Evolutionary conservation across 495 filamentous ascomycete species (phyloP).

Genomic region (Thermochaetoides thermophila): DNA sequence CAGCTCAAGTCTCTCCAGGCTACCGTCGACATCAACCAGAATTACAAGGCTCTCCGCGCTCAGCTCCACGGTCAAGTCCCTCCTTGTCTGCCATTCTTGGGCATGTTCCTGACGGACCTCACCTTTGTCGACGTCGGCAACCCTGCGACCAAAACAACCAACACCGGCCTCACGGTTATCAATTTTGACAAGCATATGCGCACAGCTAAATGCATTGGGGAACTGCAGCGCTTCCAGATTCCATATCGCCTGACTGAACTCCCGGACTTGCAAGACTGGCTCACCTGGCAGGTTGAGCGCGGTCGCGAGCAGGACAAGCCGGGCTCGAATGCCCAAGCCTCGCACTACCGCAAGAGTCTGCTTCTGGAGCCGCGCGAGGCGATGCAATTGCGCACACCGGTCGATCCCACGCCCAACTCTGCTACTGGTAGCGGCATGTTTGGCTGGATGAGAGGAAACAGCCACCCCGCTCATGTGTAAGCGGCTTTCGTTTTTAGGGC

Average conservation of each 20-base stretch:
- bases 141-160: constrained; percentile 45
- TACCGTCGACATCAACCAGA: constrained; percentile 77
- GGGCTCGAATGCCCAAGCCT: constrained; percentile 53
- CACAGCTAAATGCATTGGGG: constrained; percentile 87
- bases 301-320: constrained; percentile 62
- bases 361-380: constrained; percentile 72
- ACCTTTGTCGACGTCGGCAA: constrained; percentile 90
- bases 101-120: constrained; percentile 83
- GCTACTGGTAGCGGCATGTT: constrained; percentile 16
- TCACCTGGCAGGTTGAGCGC: constrained; percentile 67
- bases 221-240: constrained; percentile 93
- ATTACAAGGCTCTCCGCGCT: constrained; percentile 80
- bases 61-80: constrained; percentile 78
- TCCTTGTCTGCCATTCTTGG: constrained; percentile 92
- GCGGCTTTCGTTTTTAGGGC: too few species aligned
- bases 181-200: constrained; percentile 98
- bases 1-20: constrained; percentile 61
- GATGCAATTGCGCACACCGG: constrained; percentile 32
- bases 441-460: constrained; percentile 19
- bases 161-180: constrained; percentile 56
- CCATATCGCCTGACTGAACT: constrained; percentile 78
- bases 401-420: constrained; percentile 23
- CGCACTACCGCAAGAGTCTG: constrained; percentile 76
- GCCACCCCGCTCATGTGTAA: constrained; percentile 4
- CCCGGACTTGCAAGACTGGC: constrained; percentile 86